These are phyloP conservation scores for Hemileccinum rubropunctum DNA, from an alignment of 768 basidiomycete genomes.

Conservation along the genomic window DNA sequence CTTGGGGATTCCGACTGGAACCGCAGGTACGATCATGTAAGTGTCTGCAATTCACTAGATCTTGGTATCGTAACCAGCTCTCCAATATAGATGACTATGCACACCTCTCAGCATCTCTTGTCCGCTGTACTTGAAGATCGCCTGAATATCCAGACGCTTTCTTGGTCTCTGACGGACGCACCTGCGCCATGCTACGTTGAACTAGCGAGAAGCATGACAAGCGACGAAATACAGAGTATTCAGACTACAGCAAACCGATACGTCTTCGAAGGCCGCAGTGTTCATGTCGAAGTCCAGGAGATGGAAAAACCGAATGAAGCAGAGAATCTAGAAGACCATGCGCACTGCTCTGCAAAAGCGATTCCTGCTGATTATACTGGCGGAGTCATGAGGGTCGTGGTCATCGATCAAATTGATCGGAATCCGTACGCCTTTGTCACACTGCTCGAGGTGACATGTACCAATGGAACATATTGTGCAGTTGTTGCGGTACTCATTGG, in stretches of 20 bases:
- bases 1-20: slow-evolving; percentile 59
- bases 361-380: slow-evolving; percentile 75
- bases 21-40: slow-evolving; percentile 71
- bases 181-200: slow-evolving; percentile 78
- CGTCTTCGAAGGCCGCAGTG: slow-evolving; percentile 64
- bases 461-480: slow-evolving; percentile 23
- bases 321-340: slow-evolving; percentile 40
- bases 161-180: slow-evolving; percentile 73
- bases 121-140: slow-evolving; percentile 73
- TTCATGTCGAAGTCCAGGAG: slow-evolving; percentile 75
- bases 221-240: slow-evolving; percentile 57
- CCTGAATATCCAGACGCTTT: slow-evolving; percentile 66
- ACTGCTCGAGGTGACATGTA: slow-evolving; percentile 6
- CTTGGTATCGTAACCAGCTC: background rate
- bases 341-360: slow-evolving; percentile 50
- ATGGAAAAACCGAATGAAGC: slow-evolving; percentile 42
- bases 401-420: slow-evolving; percentile 80
- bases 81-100: slow-evolving; percentile 66
- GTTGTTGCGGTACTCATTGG: slow-evolving; percentile 83
- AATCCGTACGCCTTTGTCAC: slow-evolving; percentile 55
- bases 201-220: slow-evolving; percentile 63
- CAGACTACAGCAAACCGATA: slow-evolving; percentile 63
- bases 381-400: slow-evolving; percentile 72
- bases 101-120: slow-evolving; percentile 81
- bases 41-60: slow-evolving; percentile 20